Conservation (phyloP, 768 basidiomycete genomes). For the Tricholoma bakamatsutake region DNA sequence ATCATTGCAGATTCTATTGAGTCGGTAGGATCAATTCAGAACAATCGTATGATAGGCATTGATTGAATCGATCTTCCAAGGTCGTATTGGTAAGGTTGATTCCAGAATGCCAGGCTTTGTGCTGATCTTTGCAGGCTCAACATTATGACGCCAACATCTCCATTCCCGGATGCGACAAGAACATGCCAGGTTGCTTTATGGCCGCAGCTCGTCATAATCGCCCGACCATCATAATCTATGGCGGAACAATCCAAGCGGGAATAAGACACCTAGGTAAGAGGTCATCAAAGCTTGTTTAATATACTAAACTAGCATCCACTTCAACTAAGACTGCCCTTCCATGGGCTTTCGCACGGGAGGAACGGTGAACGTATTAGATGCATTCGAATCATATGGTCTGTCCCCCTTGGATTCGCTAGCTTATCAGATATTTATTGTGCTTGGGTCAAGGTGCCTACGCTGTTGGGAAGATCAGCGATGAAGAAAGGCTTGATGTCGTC, state of each 20-base stretch:
- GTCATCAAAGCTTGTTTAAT: conserved; percentile 12
- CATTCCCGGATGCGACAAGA: conserved; percentile 87
- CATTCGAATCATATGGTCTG: conserved; percentile 78
- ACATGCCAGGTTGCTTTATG: conserved; percentile 88
- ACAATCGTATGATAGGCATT: background rate
- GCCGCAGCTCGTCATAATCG: conserved; percentile 84
- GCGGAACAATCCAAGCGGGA: conserved; percentile 80
- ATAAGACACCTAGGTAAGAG: conserved; percentile 57
- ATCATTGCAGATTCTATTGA: conserved; percentile 89
- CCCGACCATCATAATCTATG: conserved; percentile 83
- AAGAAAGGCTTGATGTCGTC: conserved; percentile 79
- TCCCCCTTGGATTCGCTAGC: background rate
- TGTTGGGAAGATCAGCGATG: conserved; percentile 72
- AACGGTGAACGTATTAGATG: conserved; percentile 76
- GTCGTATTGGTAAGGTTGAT: conserved; percentile 45
- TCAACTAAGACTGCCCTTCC: conserved; percentile 58
- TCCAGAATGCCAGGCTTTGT: background rate
- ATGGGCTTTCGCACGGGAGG: conserved; percentile 79
- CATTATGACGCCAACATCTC: conserved; percentile 87
- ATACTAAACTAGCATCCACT: conserved; percentile 20
- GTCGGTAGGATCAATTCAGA: conserved; percentile 40
- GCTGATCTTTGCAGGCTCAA: conserved; percentile 51
- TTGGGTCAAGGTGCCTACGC: conserved; percentile 56
- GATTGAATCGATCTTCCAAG: conserved; percentile 21
- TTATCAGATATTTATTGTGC: background rate